Evolutionary conservation across 2,329 filamentous ascomycete genomes (phyloP).

Genomic region (Magnaporthiopsis rhizophila): DNA sequence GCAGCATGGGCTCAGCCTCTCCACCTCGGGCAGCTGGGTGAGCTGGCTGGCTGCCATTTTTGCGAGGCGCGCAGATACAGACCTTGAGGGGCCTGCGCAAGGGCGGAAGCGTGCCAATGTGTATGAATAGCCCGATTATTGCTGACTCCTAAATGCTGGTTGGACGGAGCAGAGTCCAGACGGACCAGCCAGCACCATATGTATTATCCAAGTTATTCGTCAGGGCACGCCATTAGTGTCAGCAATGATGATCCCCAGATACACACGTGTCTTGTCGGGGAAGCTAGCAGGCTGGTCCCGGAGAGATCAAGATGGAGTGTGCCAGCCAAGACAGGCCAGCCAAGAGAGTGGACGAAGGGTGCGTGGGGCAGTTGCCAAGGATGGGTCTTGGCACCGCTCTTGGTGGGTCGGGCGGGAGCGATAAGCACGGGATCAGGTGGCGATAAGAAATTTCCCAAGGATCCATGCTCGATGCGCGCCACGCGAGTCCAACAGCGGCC

Average conservation of each 20-base stretch:
- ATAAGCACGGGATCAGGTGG: conserved; percentile 14
- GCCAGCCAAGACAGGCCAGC: too few species aligned
- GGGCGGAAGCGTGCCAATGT: background rate
- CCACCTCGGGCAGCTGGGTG: conserved; percentile 59
- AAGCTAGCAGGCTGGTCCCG: too few species aligned
- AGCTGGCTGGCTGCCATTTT: background rate
- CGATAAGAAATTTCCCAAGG: conserved; percentile 12
- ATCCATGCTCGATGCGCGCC: conserved; percentile 4
- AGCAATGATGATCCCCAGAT: background rate
- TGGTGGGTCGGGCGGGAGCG: background rate
- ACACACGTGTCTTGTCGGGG: background rate
- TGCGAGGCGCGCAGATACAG: background rate
- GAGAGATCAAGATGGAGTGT: background rate
- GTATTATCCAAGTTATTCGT: too few species aligned
- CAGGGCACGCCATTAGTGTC: background rate
- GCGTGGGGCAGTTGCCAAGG: background rate
- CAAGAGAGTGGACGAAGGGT: too few species aligned
- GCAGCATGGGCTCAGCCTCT: conserved; percentile 68
- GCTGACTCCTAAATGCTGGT: background rate
- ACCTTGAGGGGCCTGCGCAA: too few species aligned
- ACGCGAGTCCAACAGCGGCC: background rate
- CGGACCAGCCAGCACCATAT: background rate
- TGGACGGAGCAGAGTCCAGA: background rate
- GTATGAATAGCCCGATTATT: background rate
- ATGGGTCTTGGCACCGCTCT: background rate